phyloP scores from a whole-genome alignment of 2,329 filamentous ascomycete genomes.

The Echinosphaeria canescens region DNA sequence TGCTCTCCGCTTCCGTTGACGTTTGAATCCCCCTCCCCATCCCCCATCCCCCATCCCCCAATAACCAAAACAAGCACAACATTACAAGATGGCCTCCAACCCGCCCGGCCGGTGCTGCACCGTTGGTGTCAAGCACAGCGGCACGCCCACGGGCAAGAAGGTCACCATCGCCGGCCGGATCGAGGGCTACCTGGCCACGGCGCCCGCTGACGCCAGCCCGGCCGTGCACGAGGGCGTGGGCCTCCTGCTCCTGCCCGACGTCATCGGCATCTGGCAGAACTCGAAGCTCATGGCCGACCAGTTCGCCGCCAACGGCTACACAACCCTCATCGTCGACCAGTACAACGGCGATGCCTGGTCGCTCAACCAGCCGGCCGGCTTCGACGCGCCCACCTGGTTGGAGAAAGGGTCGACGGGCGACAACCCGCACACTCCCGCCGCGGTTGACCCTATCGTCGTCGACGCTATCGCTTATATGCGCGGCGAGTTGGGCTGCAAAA shows the following conservation, averaged over 20 bases:
- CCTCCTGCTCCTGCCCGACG: conserved; percentile 23
- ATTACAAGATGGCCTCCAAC: conserved; percentile 37
- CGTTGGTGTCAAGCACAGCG: conserved; percentile 28
- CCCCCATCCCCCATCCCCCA: too few species aligned
- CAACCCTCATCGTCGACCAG: conserved; percentile 45
- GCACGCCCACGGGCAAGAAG: conserved; percentile 20
- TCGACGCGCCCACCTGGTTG: conserved; percentile 21
- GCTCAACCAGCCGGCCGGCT: conserved; percentile 21
- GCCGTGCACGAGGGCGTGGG: conserved; percentile 18
- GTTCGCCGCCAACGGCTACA: conserved; percentile 52
- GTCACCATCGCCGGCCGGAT: conserved; percentile 21
- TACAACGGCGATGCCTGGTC: conserved; percentile 43
- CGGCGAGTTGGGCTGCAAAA: conserved; percentile 28
- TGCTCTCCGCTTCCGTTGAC: too few species aligned
- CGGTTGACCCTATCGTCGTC: conserved; percentile 24
- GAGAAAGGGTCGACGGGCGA: conserved; percentile 21
- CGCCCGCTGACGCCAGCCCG: conserved; percentile 15
- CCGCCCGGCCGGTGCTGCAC: conserved; percentile 28
- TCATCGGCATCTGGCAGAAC: conserved; percentile 33
- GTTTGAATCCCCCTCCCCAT: too few species aligned
- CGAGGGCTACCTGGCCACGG: conserved; percentile 27
- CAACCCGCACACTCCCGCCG: conserved; percentile 21
- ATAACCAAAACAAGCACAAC: too few species aligned
- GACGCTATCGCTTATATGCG: conserved; percentile 33
- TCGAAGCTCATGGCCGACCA: conserved; percentile 49